Percentiles rank a stretch among this genome's conserved stretches.
Evolutionary conservation across 495 filamentous ascomycete genomes (phyloP).

Genomic region (Cercophora scortea): DNA sequence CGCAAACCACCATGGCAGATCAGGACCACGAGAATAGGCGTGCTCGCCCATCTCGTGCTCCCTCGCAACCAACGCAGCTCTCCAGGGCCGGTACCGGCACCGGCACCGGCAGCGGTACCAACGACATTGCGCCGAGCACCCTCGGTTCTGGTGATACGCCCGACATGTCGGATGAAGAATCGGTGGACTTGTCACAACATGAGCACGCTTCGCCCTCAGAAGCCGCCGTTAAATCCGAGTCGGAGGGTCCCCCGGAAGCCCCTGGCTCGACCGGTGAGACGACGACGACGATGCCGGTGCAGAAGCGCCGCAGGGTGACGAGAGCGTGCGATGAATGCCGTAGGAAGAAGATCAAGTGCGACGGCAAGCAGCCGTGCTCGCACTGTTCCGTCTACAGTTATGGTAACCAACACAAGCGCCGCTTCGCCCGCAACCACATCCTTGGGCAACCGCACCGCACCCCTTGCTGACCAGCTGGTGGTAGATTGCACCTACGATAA

Average conservation of each 20-base stretch:
- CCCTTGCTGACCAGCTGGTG: conserved; percentile 23
- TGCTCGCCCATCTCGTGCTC: conserved; percentile 14
- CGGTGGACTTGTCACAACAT: conserved; percentile 22
- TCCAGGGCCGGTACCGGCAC: conserved; percentile 4
- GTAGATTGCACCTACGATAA: conserved; percentile 97
- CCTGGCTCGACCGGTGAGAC: conserved; percentile 15
- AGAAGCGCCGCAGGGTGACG: conserved; percentile 84
- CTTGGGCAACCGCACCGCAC: background rate
- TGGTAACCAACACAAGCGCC: conserved; percentile 60
- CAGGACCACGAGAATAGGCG: conserved; percentile 5
- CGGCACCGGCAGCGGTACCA: conserved; percentile 9
- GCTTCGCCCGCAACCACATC: background rate
- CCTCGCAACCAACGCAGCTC: conserved; percentile 15
- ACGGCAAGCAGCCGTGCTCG: conserved; percentile 95
- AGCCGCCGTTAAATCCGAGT: conserved; percentile 20
- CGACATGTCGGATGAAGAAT: conserved; percentile 31
- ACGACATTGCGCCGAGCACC: conserved; percentile 3
- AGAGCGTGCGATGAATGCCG: conserved; percentile 94
- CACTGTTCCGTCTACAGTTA: conserved; percentile 98
- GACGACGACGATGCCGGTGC: conserved; percentile 48
- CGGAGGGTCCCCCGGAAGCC: conserved; percentile 13
- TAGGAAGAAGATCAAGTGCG: conserved; percentile 97
- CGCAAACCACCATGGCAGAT: conserved; percentile 9
- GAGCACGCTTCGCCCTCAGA: conserved; percentile 24
- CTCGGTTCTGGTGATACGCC: conserved; percentile 10